Evolutionary conservation across 2,329 filamentous ascomycete genomes (phyloP).

Genomic region (Diaporthe sp.): DNA sequence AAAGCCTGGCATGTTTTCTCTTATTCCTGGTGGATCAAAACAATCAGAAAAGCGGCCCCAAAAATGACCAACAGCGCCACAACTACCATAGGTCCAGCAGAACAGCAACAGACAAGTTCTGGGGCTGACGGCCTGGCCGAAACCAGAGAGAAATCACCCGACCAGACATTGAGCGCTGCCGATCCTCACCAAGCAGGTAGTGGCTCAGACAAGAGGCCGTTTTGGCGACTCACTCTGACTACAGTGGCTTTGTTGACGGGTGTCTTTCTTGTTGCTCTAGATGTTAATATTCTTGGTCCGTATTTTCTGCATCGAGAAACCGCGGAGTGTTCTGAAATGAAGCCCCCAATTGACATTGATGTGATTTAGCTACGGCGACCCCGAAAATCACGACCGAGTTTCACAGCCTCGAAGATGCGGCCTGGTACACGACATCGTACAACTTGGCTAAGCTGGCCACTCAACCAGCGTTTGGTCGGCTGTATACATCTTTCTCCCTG

Average conservation of each 20-base stretch:
- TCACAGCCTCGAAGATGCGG: constrained; percentile 26
- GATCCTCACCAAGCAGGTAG: neutral
- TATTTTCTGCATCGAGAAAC: neutral
- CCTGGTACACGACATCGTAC: constrained; percentile 30
- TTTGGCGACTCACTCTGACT: neutral
- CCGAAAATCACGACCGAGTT: constrained; percentile 33
- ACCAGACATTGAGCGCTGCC: neutral
- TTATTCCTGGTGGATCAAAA: neutral
- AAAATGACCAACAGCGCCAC: neutral
- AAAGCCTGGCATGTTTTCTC: neutral
- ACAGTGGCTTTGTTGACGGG: constrained; percentile 2
- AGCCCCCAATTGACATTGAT: neutral
- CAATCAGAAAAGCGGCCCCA: no score
- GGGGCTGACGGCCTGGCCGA: neutral
- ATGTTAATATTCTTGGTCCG: constrained; percentile 17
- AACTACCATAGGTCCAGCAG: neutral
- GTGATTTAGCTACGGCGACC: constrained; percentile 6
- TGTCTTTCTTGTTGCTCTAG: constrained; percentile 7
- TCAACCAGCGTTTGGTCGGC: constrained; percentile 24
- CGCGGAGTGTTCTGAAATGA: no score
- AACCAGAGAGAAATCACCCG: neutral
- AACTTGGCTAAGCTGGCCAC: constrained; percentile 26
- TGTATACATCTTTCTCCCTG: constrained; percentile 30
- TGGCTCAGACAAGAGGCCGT: neutral
- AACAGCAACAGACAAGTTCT: no score